Evolutionary conservation across 2,329 filamentous ascomycete species (phyloP).

Genomic region (Dothistroma septosporum): DNA sequence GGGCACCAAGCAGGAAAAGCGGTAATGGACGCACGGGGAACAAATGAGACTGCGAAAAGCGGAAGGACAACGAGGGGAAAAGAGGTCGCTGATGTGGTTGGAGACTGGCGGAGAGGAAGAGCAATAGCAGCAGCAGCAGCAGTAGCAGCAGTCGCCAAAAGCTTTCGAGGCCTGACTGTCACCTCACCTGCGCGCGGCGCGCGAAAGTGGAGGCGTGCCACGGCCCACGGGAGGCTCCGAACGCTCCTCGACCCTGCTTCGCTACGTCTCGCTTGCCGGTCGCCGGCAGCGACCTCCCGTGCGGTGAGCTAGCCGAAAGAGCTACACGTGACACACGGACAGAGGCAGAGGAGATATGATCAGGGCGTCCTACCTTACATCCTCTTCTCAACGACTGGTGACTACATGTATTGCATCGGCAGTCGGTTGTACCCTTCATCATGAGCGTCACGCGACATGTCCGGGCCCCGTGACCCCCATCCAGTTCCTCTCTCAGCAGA

Average conservation of each 20-base stretch:
- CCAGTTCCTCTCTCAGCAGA: too few relatives aligned
- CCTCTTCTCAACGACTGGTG: too few relatives aligned
- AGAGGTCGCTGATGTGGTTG: conserved; percentile 6
- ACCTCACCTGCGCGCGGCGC: background rate
- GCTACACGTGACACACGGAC: background rate
- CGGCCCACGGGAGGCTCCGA: conserved; percentile 2
- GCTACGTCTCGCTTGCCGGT: background rate
- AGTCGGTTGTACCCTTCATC: too few relatives aligned
- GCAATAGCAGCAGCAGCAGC: background rate
- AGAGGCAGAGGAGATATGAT: too few relatives aligned
- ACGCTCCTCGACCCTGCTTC: background rate
- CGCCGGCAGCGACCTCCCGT: background rate
- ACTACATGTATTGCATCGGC: too few relatives aligned
- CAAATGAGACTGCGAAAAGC: conserved; percentile 33
- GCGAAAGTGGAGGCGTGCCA: background rate
- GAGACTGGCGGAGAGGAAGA: background rate
- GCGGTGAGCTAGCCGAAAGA: background rate
- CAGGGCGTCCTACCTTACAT: too few relatives aligned
- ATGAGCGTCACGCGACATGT: too few relatives aligned
- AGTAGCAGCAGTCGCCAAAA: background rate
- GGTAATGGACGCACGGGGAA: background rate
- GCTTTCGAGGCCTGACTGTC: background rate
- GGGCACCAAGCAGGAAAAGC: background rate
- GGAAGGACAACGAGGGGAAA: conserved; percentile 15
- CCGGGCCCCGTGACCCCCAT: too few relatives aligned